phyloP scores from a whole-genome alignment of 1,139 yeast genomes.

The Suhomyces panamericanus region DNA sequence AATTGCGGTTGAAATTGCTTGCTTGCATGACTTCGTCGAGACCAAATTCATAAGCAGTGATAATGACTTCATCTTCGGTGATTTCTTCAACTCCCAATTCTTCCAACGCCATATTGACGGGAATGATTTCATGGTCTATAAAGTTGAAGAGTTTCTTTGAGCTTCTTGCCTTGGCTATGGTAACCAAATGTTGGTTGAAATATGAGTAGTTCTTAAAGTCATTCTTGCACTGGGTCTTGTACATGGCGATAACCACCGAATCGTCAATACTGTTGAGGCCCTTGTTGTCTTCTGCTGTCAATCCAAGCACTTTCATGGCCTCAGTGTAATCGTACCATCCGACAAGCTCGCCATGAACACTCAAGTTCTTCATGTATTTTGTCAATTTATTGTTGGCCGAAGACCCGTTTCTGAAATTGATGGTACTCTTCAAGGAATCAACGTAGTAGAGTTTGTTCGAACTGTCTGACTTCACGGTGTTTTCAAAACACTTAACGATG shows the following conservation, averaged over 20 bases:
- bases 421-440: slow-evolving; percentile 51
- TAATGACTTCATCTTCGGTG: slow-evolving; percentile 74
- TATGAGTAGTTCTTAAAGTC: slow-evolving; percentile 40
- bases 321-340: slow-evolving; percentile 61
- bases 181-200: slow-evolving; percentile 37
- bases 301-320: slow-evolving; percentile 56
- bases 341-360: slow-evolving; percentile 53
- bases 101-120: slow-evolving; percentile 57
- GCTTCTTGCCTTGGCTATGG: slow-evolving; percentile 46
- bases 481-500: slow-evolving; percentile 62
- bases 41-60: slow-evolving; percentile 68
- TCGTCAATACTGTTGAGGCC: slow-evolving; percentile 36
- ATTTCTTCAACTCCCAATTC: slow-evolving; percentile 60
- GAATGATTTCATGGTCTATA: slow-evolving; percentile 55
- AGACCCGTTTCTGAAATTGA: slow-evolving; percentile 18
- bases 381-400: slow-evolving; percentile 26
- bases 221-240: slow-evolving; percentile 37
- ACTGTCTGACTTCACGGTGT: slow-evolving; percentile 54
- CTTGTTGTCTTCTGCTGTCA: slow-evolving; percentile 30
- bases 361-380: slow-evolving; percentile 52
- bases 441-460: slow-evolving; percentile 58
- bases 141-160: slow-evolving; percentile 46
- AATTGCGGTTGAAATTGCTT: slow-evolving; percentile 49
- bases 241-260: slow-evolving; percentile 46
- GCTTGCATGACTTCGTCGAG: slow-evolving; percentile 62